These are phyloP conservation scores for Cyclostephanos invisitatus DNA, from an alignment of 108 stramenopile genomes.

Conservation along the genomic window DNA sequence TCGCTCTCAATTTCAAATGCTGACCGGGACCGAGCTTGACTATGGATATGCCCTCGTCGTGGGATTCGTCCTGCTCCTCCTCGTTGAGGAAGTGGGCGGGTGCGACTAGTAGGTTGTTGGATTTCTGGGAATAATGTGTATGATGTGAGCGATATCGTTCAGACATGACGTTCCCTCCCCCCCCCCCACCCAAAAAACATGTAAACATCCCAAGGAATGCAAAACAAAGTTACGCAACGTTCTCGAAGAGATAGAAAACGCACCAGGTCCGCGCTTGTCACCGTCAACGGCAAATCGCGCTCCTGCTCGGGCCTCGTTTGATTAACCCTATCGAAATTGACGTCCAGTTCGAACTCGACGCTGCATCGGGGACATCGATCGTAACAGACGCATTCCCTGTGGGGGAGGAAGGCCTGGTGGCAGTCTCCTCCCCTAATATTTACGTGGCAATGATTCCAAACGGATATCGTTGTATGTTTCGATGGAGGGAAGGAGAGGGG, in stretches of 20 bases:
- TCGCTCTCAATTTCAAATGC: constrained; percentile 88
- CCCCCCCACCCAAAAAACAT: too few species aligned
- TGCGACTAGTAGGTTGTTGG: constrained; percentile 67
- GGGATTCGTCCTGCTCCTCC: constrained; percentile 83
- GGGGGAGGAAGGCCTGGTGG: constrained; percentile 67
- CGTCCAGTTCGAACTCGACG: constrained; percentile 88
- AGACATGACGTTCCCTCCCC: too few species aligned
- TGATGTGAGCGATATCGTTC: not conserved
- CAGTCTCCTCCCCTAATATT: constrained; percentile 69
- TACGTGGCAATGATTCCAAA: not conserved
- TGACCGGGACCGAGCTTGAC: constrained; percentile 96
- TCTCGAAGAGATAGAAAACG: too few species aligned
- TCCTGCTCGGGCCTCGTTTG: constrained; percentile 53
- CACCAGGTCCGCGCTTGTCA: constrained; percentile 72
- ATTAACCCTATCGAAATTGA: constrained; percentile 71
- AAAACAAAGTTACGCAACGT: not conserved
- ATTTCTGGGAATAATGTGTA: constrained; percentile 24
- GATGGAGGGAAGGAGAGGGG: too few species aligned
- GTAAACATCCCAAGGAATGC: not conserved
- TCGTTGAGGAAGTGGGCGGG: constrained; percentile 85
- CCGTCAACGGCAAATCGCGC: constrained; percentile 76
- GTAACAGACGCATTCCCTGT: constrained; percentile 86
- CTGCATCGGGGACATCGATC: constrained; percentile 83
- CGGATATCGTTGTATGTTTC: too few species aligned
- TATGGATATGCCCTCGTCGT: constrained; percentile 90